Percentiles rank a stretch among this genome's conserved stretches.
Conservation (phyloP, 2,329 filamentous ascomycete genomes). For the Fusarium lyarnte region DNA sequence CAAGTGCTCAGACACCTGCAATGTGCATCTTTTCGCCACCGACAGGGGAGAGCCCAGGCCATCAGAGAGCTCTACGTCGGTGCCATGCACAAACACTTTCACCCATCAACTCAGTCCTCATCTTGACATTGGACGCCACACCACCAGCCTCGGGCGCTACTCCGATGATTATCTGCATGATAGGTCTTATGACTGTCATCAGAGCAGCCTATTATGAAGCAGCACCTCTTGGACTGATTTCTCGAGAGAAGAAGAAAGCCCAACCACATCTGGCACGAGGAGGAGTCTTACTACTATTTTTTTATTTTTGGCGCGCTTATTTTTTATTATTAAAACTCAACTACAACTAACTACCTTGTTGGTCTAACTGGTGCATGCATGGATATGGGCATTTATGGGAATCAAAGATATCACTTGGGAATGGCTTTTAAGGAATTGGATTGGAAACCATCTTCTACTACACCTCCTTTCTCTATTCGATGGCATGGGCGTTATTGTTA, state of each 20-base stretch:
- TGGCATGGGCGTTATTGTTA: slow-evolving; percentile 32
- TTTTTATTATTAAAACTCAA: background rate
- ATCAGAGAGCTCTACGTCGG: background rate
- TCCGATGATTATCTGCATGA: slow-evolving; percentile 8
- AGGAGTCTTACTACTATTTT: slow-evolving; percentile 17
- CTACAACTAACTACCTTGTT: background rate
- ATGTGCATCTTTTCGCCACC: slow-evolving; percentile 20
- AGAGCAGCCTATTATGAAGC: slow-evolving; percentile 10
- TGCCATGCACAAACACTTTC: slow-evolving; percentile 2
- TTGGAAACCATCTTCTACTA: background rate
- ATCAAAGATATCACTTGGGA: slow-evolving; percentile 32
- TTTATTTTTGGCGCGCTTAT: slow-evolving; percentile 26
- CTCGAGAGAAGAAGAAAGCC: background rate
- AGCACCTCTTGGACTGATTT: background rate
- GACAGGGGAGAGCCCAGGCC: slow-evolving; percentile 4
- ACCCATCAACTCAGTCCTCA: background rate
- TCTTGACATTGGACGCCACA: slow-evolving; percentile 34
- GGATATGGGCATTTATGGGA: slow-evolving; percentile 35
- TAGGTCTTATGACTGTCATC: slow-evolving; percentile 26
- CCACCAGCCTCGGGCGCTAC: slow-evolving; percentile 19
- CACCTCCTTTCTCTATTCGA: slow-evolving; percentile 14
- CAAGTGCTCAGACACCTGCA: background rate
- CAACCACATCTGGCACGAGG: slow-evolving; percentile 20
- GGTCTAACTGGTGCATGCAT: slow-evolving; percentile 34
- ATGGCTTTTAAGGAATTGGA: slow-evolving; percentile 1